These are phyloP conservation scores for Botrytis galanthina DNA, from an alignment of 2,329 filamentous ascomycete species.

Conservation along the genomic window DNA sequence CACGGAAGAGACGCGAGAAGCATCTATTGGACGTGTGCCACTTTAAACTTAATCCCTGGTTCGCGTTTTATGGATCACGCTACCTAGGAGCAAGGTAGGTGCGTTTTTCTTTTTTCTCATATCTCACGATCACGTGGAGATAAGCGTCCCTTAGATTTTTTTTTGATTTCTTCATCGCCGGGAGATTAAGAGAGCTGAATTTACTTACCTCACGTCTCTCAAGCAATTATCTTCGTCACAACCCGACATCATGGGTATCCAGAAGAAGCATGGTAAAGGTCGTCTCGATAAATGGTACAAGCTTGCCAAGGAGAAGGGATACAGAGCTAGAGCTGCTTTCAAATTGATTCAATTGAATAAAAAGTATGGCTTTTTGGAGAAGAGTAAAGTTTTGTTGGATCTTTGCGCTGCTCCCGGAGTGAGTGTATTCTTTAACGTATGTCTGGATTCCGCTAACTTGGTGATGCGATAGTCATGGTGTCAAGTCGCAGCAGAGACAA, in stretches of 20 bases:
- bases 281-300: constrained; percentile 99
- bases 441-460: constrained; percentile 26
- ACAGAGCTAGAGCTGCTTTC: constrained; percentile 92
- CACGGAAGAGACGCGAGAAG: constrained; percentile 9
- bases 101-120: not conserved
- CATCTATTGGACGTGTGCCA: constrained; percentile 16
- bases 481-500: constrained; percentile 92
- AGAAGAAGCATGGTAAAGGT: constrained; percentile 98
- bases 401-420: constrained; percentile 94
- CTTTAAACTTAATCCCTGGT: constrained; percentile 9
- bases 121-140: not conserved
- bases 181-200: not conserved
- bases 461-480: constrained; percentile 71
- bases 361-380: constrained; percentile 97
- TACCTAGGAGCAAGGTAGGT: not conserved
- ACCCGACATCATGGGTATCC: constrained; percentile 72
- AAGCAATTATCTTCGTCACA: constrained; percentile 3
- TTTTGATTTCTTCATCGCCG: constrained; percentile 10
- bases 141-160: not conserved
- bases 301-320: constrained; percentile 96
- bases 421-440: constrained; percentile 42
- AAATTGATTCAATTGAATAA: constrained; percentile 98
- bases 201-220: constrained; percentile 7
- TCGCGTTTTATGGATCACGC: constrained; percentile 13
- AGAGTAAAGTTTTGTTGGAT: constrained; percentile 94